Evolutionary conservation across 306 rosid genomes (phyloP).

Genomic region (Lathyrus oleraceus): DNA sequence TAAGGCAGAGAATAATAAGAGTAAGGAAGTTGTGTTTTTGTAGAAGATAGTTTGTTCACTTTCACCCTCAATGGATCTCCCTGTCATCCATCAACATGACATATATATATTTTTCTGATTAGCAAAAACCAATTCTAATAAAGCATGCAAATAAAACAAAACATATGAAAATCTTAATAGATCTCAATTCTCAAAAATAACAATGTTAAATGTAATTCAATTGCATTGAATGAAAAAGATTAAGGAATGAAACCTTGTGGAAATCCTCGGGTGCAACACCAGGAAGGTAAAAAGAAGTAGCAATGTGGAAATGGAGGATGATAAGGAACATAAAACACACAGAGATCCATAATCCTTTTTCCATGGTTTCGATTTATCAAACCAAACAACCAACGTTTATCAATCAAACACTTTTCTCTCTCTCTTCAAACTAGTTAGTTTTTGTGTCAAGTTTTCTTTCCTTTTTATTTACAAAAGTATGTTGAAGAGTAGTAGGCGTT

Average conservation of each 20-base stretch:
- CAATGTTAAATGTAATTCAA: neutral
- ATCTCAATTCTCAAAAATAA: conserved; percentile 17
- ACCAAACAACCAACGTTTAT: conserved; percentile 32
- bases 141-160: conserved; percentile 3
- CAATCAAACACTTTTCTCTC: conserved; percentile 18
- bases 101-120: neutral
- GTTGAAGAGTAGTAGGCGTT: neutral
- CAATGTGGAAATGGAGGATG: conserved; percentile 28
- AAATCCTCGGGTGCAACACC: conserved; percentile 94
- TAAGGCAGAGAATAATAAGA: conserved; percentile 77
- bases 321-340: conserved; percentile 45
- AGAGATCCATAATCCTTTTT: conserved; percentile 59
- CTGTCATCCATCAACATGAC: conserved; percentile 50
- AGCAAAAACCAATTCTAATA: neutral
- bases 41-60: conserved; percentile 86
- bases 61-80: conserved; percentile 72
- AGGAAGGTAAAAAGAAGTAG: conserved; percentile 74
- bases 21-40: conserved; percentile 89
- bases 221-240: neutral
- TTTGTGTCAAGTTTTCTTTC: conserved; percentile 10
- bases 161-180: neutral
- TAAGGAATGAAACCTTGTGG: conserved; percentile 44
- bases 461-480: conserved; percentile 12
- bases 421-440: neutral
- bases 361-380: conserved; percentile 47